Evolutionary conservation across 768 basidiomycete species (phyloP).

Genomic region (Dendrothele bispora): DNA sequence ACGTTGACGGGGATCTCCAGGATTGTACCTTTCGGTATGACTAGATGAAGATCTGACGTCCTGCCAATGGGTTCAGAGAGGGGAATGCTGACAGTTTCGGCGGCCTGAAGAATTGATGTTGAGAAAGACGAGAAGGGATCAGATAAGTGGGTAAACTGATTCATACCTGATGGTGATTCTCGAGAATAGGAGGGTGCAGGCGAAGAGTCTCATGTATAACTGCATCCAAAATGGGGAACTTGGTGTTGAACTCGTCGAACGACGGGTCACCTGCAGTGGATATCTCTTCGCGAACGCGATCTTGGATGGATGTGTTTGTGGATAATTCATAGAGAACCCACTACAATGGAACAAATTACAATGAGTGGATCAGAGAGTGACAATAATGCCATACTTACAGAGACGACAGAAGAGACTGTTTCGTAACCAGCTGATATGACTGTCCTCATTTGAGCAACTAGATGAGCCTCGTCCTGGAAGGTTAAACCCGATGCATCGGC

Average conservation of each 20-base stretch:
- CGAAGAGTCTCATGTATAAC: constrained; percentile 63
- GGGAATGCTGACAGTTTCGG: constrained; percentile 51
- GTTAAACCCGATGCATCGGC: constrained; percentile 43
- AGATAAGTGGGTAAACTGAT: neutral
- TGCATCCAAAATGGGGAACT: constrained; percentile 57
- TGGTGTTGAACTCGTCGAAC: constrained; percentile 49
- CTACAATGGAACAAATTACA: constrained; percentile 31
- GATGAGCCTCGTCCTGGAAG: constrained; percentile 43
- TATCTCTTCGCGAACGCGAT: constrained; percentile 55
- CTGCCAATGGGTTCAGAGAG: constrained; percentile 52
- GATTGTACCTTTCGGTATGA: constrained; percentile 58
- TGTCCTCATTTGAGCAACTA: constrained; percentile 62
- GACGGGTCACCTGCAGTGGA: constrained; percentile 42
- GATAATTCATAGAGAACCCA: constrained; percentile 70
- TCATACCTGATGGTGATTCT: constrained; percentile 63
- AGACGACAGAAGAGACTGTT: constrained; percentile 34
- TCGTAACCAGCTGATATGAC: constrained; percentile 58
- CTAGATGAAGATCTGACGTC: constrained; percentile 38
- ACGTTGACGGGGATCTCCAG: constrained; percentile 58
- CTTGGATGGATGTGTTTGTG: constrained; percentile 49
- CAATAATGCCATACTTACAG: constrained; percentile 24
- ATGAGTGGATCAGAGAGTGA: constrained; percentile 1
- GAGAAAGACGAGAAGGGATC: constrained; percentile 9
- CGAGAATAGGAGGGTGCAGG: constrained; percentile 59
- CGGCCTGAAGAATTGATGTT: constrained; percentile 38